Conservation (phyloP, 192 early-diverging fungal species). For the Pecoramyces ruminantium region DNA sequence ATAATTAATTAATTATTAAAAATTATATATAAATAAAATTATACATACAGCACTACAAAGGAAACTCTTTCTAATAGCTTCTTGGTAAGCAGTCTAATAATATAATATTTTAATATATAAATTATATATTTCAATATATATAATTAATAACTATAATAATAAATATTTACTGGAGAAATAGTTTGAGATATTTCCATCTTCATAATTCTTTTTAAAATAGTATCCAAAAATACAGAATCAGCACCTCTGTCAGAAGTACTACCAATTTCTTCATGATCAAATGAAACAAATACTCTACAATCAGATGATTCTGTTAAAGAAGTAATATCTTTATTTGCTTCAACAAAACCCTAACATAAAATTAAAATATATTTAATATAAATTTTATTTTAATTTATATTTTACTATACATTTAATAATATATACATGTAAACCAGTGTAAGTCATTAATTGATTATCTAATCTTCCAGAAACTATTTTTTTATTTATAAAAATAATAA, state of each 20-base stretch:
- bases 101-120: too few species aligned
- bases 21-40: background rate
- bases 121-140: too few species aligned
- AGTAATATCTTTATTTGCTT: conserved; percentile 17
- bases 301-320: conserved; percentile 41
- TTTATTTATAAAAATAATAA: too few species aligned
- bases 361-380: conserved; percentile 7
- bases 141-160: background rate
- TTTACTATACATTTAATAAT: conserved; percentile 2
- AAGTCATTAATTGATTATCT: conserved; percentile 97
- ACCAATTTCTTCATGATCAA: conserved; percentile 98
- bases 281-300: conserved; percentile 74
- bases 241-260: conserved; percentile 85
- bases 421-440: conserved; percentile 52
- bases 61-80: background rate
- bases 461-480: conserved; percentile 58
- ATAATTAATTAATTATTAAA: too few species aligned
- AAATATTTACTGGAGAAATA: background rate
- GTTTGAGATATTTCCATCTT: background rate
- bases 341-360: conserved; percentile 29
- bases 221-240: conserved; percentile 68
- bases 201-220: conserved; percentile 46
- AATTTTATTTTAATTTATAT: too few species aligned
- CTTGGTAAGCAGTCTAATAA: background rate
- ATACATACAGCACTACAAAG: background rate